Evolutionary conservation across 2,329 filamentous ascomycete genomes (phyloP).

Genomic region (Aspergillus pseudoterreus): DNA sequence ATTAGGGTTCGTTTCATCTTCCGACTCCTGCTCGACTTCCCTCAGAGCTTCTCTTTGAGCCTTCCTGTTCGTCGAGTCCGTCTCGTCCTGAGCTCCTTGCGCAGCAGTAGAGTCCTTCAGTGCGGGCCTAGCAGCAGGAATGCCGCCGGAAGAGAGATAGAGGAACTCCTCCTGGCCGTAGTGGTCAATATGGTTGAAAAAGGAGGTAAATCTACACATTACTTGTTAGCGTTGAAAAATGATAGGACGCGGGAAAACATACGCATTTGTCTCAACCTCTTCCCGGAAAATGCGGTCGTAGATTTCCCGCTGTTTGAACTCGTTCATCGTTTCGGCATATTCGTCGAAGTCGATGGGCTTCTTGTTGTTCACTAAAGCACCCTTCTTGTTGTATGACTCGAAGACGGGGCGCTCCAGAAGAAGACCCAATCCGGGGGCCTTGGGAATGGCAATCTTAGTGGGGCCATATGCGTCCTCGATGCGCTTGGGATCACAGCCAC

Average conservation of each 20-base stretch:
- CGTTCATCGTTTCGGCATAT: slow-evolving; percentile 72
- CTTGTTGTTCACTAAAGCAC: slow-evolving; percentile 49
- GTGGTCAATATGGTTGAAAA: slow-evolving; percentile 76
- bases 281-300: slow-evolving; percentile 88
- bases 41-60: slow-evolving; percentile 30
- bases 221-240: slow-evolving; percentile 4
- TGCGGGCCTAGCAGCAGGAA: slow-evolving; percentile 54
- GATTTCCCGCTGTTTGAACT: slow-evolving; percentile 89
- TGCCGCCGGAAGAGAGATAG: slow-evolving; percentile 68
- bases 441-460: slow-evolving; percentile 80
- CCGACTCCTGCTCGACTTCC: slow-evolving; percentile 29
- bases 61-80: slow-evolving; percentile 12
- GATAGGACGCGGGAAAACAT: slow-evolving; percentile 41
- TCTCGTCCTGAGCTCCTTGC: slow-evolving; percentile 3
- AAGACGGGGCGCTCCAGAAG: slow-evolving; percentile 90
- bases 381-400: slow-evolving; percentile 77
- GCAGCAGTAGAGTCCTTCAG: slow-evolving; percentile 7
- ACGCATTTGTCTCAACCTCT: slow-evolving; percentile 84
- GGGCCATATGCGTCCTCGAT: slow-evolving; percentile 71
- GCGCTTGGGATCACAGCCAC: slow-evolving; percentile 68
- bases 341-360: slow-evolving; percentile 74
- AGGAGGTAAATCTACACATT: slow-evolving; percentile 62
- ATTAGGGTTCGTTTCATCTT: slow-evolving; percentile 22
- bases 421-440: slow-evolving; percentile 84
- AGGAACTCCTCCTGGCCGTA: slow-evolving; percentile 69